Conservation (phyloP, 805 yeast genomes). For the Priceomyces haplophilus region DNA sequence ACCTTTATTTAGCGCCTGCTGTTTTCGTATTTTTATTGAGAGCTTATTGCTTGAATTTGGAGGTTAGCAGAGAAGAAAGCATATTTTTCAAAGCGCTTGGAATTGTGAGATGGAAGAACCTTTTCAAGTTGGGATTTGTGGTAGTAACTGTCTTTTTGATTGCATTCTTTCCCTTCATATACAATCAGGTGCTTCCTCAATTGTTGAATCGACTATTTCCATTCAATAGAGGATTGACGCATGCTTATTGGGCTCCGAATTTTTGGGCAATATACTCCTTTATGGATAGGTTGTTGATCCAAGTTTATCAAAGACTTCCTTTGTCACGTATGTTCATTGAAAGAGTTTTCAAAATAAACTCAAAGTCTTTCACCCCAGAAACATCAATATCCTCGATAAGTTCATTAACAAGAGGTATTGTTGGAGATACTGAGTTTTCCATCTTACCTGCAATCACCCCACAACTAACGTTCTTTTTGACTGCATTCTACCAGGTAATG, state of each 20-base stretch:
- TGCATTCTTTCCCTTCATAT: slow-evolving; percentile 79
- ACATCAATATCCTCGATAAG: slow-evolving; percentile 17
- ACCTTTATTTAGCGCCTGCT: slow-evolving; percentile 90
- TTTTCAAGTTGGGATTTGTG: slow-evolving; percentile 58
- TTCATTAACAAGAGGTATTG: slow-evolving; percentile 74
- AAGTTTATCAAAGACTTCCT: slow-evolving; percentile 37
- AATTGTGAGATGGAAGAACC: slow-evolving; percentile 52
- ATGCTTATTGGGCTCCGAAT: slow-evolving; percentile 99
- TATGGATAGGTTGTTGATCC: slow-evolving; percentile 65
- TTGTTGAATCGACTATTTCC: slow-evolving; percentile 77
- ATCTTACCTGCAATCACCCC: slow-evolving; percentile 83
- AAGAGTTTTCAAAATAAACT: slow-evolving; percentile 44
- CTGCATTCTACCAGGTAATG: slow-evolving; percentile 79
- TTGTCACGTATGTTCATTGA: slow-evolving; percentile 27
- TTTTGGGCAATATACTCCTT: slow-evolving; percentile 94
- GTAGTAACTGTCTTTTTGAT: slow-evolving; percentile 59
- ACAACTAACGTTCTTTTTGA: slow-evolving; percentile 67
- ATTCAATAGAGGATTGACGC: slow-evolving; percentile 90
- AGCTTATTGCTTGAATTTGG: slow-evolving; percentile 59
- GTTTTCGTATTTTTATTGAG: slow-evolving; percentile 77
- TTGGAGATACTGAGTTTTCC: slow-evolving; percentile 83
- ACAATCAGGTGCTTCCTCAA: slow-evolving; percentile 59
- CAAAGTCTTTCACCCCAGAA: slow-evolving; percentile 34
- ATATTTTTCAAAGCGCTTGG: slow-evolving; percentile 25
- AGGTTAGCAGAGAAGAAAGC: slow-evolving; percentile 22